Evolutionary conservation across 140 eudicot genomes (phyloP).

Genomic region (Ambrosia hybrid): DNA sequence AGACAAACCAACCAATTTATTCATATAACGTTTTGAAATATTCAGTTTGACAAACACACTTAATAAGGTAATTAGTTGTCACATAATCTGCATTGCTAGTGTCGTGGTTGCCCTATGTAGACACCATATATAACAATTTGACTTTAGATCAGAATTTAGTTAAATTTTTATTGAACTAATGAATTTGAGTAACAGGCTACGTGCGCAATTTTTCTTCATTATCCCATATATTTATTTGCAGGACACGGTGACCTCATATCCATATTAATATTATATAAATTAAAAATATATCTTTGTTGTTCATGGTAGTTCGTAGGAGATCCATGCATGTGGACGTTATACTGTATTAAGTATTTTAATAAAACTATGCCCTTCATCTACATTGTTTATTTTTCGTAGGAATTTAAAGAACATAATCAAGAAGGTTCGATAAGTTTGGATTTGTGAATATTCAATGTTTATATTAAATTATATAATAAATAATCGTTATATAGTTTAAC

Average conservation of each 20-base stretch:
- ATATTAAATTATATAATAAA: too few species aligned
- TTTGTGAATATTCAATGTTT: too few species aligned
- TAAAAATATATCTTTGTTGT: background rate
- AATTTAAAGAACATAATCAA: too few species aligned
- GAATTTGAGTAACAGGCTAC: constrained; percentile 5
- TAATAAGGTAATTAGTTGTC: constrained; percentile 44
- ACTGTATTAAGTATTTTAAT: too few species aligned
- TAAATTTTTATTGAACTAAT: background rate
- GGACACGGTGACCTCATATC: constrained; percentile 39
- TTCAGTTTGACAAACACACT: background rate
- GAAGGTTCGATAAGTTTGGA: too few species aligned
- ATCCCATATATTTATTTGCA: constrained; percentile 2
- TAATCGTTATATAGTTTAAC: background rate
- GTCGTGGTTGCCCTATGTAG: constrained; percentile 35
- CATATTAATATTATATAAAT: constrained; percentile 23
- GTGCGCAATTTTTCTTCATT: constrained; percentile 24
- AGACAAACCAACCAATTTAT: too few species aligned
- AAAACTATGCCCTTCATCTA: too few species aligned
- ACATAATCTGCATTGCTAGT: constrained; percentile 24
- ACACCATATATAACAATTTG: constrained; percentile 38
- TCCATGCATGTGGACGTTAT: too few species aligned
- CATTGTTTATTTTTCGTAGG: too few species aligned
- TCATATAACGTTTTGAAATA: background rate
- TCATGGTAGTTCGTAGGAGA: constrained; percentile 15
- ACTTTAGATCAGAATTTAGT: constrained; percentile 12